Evolutionary conservation across 768 basidiomycete species (phyloP).

Genomic region (Dioszegia hungarica): DNA sequence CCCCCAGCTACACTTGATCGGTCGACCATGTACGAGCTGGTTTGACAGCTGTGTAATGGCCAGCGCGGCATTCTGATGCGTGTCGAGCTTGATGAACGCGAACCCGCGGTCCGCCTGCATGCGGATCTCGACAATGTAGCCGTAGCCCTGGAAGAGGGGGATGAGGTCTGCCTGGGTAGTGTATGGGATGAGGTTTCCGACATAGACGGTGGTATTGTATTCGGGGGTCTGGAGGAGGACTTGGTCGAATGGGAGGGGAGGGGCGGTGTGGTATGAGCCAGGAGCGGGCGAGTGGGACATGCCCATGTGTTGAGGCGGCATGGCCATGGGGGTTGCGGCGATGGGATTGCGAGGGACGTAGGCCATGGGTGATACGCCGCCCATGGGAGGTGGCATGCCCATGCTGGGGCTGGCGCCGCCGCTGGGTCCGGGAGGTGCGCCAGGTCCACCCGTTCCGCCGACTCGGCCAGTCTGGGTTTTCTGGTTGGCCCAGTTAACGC

Average conservation of each 20-base stretch:
- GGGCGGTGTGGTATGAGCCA: conserved; percentile 64
- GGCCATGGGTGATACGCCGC: conserved; percentile 1
- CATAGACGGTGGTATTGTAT: conserved; percentile 94
- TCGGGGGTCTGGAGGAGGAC: conserved; percentile 89
- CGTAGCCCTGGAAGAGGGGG: conserved; percentile 88
- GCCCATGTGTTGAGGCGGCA: conserved; percentile 1
- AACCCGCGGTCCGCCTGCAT: conserved; percentile 99
- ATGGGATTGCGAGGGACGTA: not conserved
- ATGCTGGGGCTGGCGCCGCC: conserved; percentile 21
- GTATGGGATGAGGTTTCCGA: conserved; percentile 96
- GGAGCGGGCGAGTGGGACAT: conserved; percentile 7
- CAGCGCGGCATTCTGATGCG: conserved; percentile 96
- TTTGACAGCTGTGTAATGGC: conserved; percentile 96
- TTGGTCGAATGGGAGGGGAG: conserved; percentile 61
- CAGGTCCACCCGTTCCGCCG: conserved; percentile 13
- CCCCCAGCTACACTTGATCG: conserved; percentile 98
- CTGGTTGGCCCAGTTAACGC: conserved; percentile 99
- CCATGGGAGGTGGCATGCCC: conserved; percentile 53
- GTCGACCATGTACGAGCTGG: conserved; percentile 92
- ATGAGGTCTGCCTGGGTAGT: conserved; percentile 96
- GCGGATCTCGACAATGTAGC: conserved; percentile 95
- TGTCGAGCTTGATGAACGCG: conserved; percentile 97
- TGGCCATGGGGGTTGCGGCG: conserved; percentile 2
- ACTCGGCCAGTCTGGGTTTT: conserved; percentile 67
- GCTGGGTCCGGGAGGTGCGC: not conserved